These are phyloP conservation scores for Sporobolomyces pararoseus DNA, from an alignment of 768 basidiomycete species.

Conservation along the genomic window DNA sequence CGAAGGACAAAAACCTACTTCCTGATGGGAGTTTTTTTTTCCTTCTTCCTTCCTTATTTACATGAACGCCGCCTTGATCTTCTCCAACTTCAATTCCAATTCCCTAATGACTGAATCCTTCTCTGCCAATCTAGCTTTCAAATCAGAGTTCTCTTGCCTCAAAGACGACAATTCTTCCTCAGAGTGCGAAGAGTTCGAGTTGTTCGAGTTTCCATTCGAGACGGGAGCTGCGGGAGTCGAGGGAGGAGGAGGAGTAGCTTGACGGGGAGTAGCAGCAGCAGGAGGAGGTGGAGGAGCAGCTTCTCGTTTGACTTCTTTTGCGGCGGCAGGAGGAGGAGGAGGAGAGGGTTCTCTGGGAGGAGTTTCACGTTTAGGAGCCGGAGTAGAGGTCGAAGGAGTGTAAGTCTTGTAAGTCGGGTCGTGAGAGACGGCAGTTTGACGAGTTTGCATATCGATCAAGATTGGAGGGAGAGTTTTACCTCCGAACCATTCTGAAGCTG, in stretches of 20 bases:
- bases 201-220: conserved; percentile 17
- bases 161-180: conserved; percentile 45
- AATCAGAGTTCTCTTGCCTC: conserved; percentile 60
- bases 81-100: conserved; percentile 58
- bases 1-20: no score
- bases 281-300: conserved; percentile 43
- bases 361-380: conserved; percentile 36
- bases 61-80: conserved; percentile 25
- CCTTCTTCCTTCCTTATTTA: background rate
- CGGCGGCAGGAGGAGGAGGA: conserved; percentile 26
- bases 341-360: conserved; percentile 1
- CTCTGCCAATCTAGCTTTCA: conserved; percentile 68
- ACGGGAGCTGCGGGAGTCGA: conserved; percentile 36
- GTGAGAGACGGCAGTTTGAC: conserved; percentile 40
- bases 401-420: conserved; percentile 49
- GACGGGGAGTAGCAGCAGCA: conserved; percentile 17
- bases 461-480: conserved; percentile 77
- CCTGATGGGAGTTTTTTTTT: no score
- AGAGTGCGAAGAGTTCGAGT: background rate
- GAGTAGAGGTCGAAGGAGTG: conserved; percentile 44
- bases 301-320: conserved; percentile 44
- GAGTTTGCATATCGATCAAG: conserved; percentile 54
- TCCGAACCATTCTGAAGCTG: conserved; percentile 76
- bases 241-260: conserved; percentile 46
- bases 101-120: conserved; percentile 76